Percentiles rank a stretch among this genome's conserved stretches.
phyloP scores from a whole-genome alignment of 345 rosid species.

The Syzygium oleosum region DNA sequence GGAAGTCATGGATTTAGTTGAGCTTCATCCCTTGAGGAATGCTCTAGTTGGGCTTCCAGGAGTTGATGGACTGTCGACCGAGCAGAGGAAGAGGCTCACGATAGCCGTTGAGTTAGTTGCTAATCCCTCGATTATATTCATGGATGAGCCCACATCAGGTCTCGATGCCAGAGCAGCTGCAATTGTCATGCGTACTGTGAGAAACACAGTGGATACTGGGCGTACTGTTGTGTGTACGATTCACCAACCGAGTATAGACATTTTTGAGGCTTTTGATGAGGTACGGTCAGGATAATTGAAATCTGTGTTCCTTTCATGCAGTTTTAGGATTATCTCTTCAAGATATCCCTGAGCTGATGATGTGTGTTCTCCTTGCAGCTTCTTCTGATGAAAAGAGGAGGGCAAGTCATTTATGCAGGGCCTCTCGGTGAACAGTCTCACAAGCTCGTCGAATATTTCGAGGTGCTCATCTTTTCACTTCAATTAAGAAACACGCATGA shows the following conservation, averaged over 20 bases:
- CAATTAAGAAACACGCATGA: not conserved
- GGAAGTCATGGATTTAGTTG: slow-evolving; percentile 22
- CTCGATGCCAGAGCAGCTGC: slow-evolving; percentile 22
- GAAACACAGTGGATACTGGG: slow-evolving; percentile 18
- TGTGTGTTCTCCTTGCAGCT: slow-evolving; percentile 14
- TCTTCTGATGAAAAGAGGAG: slow-evolving; percentile 29
- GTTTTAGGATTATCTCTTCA: not conserved
- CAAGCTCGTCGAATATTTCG: slow-evolving; percentile 22
- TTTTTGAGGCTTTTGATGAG: slow-evolving; percentile 22
- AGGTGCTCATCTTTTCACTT: slow-evolving; percentile 5
- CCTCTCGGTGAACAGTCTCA: slow-evolving; percentile 21
- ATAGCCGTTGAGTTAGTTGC: slow-evolving; percentile 21
- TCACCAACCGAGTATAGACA: slow-evolving; percentile 20
- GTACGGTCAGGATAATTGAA: not conserved
- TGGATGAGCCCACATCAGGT: slow-evolving; percentile 19
- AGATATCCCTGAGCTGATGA: not conserved
- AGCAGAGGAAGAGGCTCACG: slow-evolving; percentile 19
- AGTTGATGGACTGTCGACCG: slow-evolving; percentile 18
- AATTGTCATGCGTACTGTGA: slow-evolving; percentile 17
- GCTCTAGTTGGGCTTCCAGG: slow-evolving; percentile 22
- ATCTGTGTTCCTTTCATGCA: not conserved
- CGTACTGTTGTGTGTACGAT: slow-evolving; percentile 17
- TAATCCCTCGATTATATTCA: slow-evolving; percentile 19
- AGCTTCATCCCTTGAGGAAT: slow-evolving; percentile 12
- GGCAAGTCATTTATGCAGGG: slow-evolving; percentile 25